Base-by-base conservation (phyloP, 345 rosid species). In the Pugionium cornutum region DNA sequence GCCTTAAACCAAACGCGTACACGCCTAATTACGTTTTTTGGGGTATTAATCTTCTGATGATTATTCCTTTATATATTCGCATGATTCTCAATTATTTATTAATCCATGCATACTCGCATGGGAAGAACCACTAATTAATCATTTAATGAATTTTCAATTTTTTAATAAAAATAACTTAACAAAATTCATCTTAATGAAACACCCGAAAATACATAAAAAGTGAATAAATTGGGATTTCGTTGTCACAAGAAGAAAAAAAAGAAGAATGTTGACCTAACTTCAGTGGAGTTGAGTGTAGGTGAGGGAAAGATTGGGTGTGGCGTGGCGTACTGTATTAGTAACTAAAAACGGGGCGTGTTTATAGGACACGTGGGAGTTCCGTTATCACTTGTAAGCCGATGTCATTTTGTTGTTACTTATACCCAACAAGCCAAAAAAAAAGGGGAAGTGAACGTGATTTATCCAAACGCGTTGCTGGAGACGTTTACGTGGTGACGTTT, bases 1-100 rank as follows among this genome's bases (percentile, higher is more conserved):
- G 69, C 65, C 69, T 74, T 55, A 40, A 74, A 67, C 64, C 65
- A 62, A 74, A 68, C 73, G 73, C 69, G 73, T 67, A 74, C 74
- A 68, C 74, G 74, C 74, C 69, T 74, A 68, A 42, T 68, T 55
- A 74, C 72, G 50, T 51, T 40, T 36, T 59, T 52, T 31, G 41
- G 8, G 8, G n/a, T 58, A 59, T 32, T 73, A 73, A 73, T 66
- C 72, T 66, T 35, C 34, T 33, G 10, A 27, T 7, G 32, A 51
- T 72, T 51, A 51, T 42, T 45, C 48, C 34, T 10, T 64, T 51
- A 40, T 39, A 18, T 30, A n/a, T n/a, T 40, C 53, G 5, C 62
- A 54, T 54, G 62, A 66, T 18, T 54, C 53, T 43, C 30, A 53
- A 0, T 7, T 27, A 44, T 64, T 28, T 49, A 43, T 36, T 37